Conservation (phyloP, 1,284 basidiomycete genomes). For the Boletus sp. region DNA sequence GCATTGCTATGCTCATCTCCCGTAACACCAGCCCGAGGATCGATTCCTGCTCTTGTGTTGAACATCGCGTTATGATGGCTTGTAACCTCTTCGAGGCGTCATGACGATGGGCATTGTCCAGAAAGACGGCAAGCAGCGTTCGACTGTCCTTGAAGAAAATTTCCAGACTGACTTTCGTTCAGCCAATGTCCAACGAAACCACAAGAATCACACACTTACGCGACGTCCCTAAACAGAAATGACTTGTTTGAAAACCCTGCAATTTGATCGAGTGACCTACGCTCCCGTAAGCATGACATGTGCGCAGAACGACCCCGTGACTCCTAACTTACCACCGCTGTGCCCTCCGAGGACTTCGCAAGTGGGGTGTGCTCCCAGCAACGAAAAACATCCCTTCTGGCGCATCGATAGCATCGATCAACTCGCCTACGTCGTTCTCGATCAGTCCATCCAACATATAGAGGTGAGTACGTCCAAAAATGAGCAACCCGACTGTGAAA, state of each 20-base stretch:
- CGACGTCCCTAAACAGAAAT: constrained; percentile 88
- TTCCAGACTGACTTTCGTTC: constrained; percentile 56
- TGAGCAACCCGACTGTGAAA: constrained; percentile 75
- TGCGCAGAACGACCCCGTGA: constrained; percentile 44
- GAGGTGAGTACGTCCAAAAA: constrained; percentile 79
- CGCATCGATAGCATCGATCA: constrained; percentile 86
- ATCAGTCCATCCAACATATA: constrained; percentile 94
- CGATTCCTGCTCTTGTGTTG: constrained; percentile 25
- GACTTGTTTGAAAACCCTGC: constrained; percentile 76
- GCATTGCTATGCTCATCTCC: constrained; percentile 32
- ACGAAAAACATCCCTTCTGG: constrained; percentile 81
- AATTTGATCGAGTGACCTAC: constrained; percentile 79
- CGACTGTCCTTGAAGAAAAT: constrained; percentile 87
- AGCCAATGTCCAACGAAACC: neutral
- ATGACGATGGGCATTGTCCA: constrained; percentile 62
- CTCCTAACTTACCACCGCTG: constrained; percentile 63
- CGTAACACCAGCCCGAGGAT: constrained; percentile 24
- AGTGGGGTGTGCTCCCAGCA: constrained; percentile 77
- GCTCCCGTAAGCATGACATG: neutral
- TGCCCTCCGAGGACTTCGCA: constrained; percentile 72
- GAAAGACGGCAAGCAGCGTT: constrained; percentile 76
- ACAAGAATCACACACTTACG: constrained; percentile 45
- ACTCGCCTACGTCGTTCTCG: constrained; percentile 81
- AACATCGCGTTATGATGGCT: constrained; percentile 39
- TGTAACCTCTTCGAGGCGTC: constrained; percentile 63